Base-by-base conservation (phyloP, 805 yeast genomes). In the Kregervanrija pseudodelftensis region DNA sequence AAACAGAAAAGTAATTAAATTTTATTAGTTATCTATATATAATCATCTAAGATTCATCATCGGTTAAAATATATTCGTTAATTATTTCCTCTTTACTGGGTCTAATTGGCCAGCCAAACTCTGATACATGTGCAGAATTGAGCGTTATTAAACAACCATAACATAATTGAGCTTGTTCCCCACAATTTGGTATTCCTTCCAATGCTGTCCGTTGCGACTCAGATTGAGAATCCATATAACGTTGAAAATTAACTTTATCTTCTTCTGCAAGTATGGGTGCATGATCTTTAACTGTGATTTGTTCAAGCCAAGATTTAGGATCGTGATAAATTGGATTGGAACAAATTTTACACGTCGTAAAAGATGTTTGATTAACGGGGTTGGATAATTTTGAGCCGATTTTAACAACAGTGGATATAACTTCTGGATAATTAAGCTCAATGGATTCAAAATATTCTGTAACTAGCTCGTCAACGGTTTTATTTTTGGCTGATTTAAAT, bases 401-500 rank as follows among this genome's bases (percentile, higher is more conserved):
- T 52, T 86, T 82, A 11, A 89, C 89, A 15, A 91, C 97, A 0
- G 98, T 90, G 0, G 96, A 84, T 3, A 90, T 89, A 2, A 91
- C 85, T 45, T 91, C 86, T 0, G 95, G 89, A 58, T 89, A 89
- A 12, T 80, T 89, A 5, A 72, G 72, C 56, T 87, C 95, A 17
- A 90, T 77, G 32, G 72, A 70, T 30, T 68, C 72, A 54, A 87
- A 87, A 61, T 91, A 91, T 41, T 79, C 75, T 28, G 78, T 69
- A 1, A 89, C 80, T 41, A 91, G 71, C 56, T 87, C 95, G 54
- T 85, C 82, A 14, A 91, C 82, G 2, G 95, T 85, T 73, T 82
- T 85, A 53, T 82, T 80, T 58, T 80, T 85, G 13, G 80, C 73
- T 45, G 80, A 74, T 30, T 67, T 68, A 5, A 68, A 62, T 30